Evolutionary conservation across 495 filamentous ascomycete genomes (phyloP).

Genomic region (Beverwykella pulmonaria): DNA sequence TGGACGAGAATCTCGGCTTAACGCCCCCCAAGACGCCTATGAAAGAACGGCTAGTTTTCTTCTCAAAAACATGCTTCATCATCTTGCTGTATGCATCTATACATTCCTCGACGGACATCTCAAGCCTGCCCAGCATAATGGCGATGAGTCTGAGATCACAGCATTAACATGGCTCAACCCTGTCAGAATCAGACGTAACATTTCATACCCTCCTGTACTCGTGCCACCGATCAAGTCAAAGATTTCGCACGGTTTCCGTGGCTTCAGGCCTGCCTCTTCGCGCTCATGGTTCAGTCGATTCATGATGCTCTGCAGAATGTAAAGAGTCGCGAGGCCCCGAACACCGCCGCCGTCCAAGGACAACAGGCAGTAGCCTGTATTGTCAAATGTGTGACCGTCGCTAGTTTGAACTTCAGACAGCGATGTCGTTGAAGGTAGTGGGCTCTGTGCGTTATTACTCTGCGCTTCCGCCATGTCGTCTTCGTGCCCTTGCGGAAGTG

Average conservation of each 20-base stretch:
- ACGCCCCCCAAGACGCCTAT: neutral
- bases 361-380: constrained; percentile 24
- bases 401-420: neutral
- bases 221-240: constrained; percentile 38
- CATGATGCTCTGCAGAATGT: constrained; percentile 30
- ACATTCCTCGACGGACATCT: constrained; percentile 28
- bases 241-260: constrained; percentile 32
- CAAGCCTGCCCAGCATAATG: constrained; percentile 34
- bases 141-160: constrained; percentile 26
- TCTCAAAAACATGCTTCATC: constrained; percentile 22
- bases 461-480: neutral
- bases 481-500: too few species aligned
- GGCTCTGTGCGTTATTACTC: neutral
- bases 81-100: constrained; percentile 23
- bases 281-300: constrained; percentile 9
- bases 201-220: constrained; percentile 36
- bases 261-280: constrained; percentile 11
- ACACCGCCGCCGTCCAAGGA: constrained; percentile 36
- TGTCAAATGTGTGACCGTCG: constrained; percentile 15
- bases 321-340: constrained; percentile 33
- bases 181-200: neutral
- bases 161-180: neutral
- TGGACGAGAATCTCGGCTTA: constrained; percentile 5
- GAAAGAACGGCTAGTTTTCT: constrained; percentile 3
- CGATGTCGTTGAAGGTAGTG: neutral